Evolutionary conservation across 2,329 filamentous ascomycete species (phyloP).

Genomic region (Blumeria graminis): DNA sequence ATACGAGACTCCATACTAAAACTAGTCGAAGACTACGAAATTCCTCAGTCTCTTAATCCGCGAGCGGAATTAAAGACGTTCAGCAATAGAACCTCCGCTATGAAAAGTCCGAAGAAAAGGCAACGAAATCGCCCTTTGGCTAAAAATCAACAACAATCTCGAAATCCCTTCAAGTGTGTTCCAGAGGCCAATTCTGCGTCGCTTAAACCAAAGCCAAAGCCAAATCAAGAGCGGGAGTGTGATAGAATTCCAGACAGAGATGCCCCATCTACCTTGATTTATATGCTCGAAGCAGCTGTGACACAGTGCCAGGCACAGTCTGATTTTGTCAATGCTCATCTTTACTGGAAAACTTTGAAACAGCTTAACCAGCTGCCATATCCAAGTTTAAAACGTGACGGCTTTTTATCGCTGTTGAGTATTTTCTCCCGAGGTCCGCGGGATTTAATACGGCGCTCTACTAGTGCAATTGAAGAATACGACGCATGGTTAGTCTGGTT

Average conservation of each 20-base stretch:
- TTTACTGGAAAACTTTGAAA: slow-evolving; percentile 64
- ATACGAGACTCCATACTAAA: slow-evolving; percentile 59
- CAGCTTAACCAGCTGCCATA: slow-evolving; percentile 41
- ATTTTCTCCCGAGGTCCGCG: slow-evolving; percentile 50
- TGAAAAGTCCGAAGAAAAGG: slow-evolving; percentile 26
- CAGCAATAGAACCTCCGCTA: slow-evolving; percentile 39
- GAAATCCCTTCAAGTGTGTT: slow-evolving; percentile 28
- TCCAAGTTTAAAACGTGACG: slow-evolving; percentile 36
- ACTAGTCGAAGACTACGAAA: slow-evolving; percentile 62
- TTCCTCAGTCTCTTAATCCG: slow-evolving; percentile 39
- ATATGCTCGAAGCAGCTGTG: slow-evolving; percentile 55
- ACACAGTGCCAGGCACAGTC: slow-evolving; percentile 53
- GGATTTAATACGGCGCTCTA: slow-evolving; percentile 43
- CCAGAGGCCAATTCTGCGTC: slow-evolving; percentile 5
- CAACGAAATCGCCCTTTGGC: slow-evolving; percentile 31
- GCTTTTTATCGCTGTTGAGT: slow-evolving; percentile 47
- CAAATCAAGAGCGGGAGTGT: slow-evolving; percentile 9
- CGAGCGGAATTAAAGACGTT: slow-evolving; percentile 36
- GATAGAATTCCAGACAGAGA: slow-evolving; percentile 21
- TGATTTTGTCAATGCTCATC: slow-evolving; percentile 62
- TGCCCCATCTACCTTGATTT: slow-evolving; percentile 29
- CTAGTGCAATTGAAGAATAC: slow-evolving; percentile 51
- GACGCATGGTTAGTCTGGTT: slow-evolving; percentile 66
- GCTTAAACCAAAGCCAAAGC: slow-evolving; percentile 6
- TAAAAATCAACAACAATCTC: slow-evolving; percentile 25